Evolutionary conservation across 768 basidiomycete genomes (phyloP).

Genomic region (Tricholoma sp.): DNA sequence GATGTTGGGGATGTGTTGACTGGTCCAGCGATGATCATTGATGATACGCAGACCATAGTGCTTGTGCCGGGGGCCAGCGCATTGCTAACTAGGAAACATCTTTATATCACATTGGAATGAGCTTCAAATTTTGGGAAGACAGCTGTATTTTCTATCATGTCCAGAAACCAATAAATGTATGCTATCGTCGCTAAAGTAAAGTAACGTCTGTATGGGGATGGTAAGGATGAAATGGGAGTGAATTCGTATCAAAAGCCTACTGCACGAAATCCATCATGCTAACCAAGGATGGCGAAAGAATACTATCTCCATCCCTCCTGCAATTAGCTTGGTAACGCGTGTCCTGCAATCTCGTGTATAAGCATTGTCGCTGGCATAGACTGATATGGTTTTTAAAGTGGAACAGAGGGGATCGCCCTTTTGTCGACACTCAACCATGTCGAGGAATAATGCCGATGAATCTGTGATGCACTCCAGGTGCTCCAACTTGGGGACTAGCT

Average conservation of each 20-base stretch:
- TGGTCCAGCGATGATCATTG: slow-evolving; percentile 93
- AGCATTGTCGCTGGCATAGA: neutral
- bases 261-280: neutral
- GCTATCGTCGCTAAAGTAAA: neutral
- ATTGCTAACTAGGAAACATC: slow-evolving; percentile 62
- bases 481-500: neutral
- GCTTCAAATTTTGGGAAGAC: neutral
- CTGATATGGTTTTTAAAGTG: neutral
- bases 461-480: neutral
- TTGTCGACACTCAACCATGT: neutral
- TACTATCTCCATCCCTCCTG: neutral
- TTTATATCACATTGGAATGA: slow-evolving; percentile 47
- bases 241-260: too few species aligned
- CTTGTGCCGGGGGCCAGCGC: slow-evolving; percentile 71
- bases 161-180: neutral
- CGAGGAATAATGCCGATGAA: neutral
- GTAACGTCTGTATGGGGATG: too few species aligned
- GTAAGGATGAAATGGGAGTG: too few species aligned
- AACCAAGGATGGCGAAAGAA: neutral
- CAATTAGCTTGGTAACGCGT: neutral
- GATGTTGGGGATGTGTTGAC: slow-evolving; percentile 64
- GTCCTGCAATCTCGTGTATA: neutral
- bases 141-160: neutral
- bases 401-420: neutral
- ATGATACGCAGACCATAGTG: slow-evolving; percentile 93